phyloP scores from a whole-genome alignment of 495 filamentous ascomycete genomes.

The Sporormia fimetaria region DNA sequence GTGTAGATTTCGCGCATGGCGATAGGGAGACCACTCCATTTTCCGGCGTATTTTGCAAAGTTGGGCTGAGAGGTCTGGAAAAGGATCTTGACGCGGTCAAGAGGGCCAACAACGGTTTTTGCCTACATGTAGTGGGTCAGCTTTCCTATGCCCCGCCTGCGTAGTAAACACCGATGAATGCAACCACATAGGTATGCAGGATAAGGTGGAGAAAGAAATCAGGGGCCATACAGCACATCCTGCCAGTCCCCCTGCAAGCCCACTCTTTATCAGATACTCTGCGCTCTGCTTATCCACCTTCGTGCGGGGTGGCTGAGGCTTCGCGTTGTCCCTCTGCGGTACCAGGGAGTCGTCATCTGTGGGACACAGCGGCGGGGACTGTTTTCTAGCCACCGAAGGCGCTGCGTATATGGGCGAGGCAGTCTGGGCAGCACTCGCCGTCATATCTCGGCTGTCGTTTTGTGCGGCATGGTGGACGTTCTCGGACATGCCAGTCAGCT shows the following conservation, averaged over 20 bases:
- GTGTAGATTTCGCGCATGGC: slow-evolving; percentile 77
- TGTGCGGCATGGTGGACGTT: slow-evolving; percentile 1
- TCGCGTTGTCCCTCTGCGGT: slow-evolving; percentile 26
- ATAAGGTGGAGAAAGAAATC: no score
- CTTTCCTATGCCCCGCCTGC: no score
- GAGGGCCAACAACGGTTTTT: slow-evolving; percentile 89
- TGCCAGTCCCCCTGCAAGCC: slow-evolving; percentile 75
- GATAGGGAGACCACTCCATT: slow-evolving; percentile 64
- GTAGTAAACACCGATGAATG: no score
- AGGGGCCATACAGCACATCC: slow-evolving; percentile 54
- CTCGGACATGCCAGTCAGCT: no score
- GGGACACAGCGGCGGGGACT: slow-evolving; percentile 25
- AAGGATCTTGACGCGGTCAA: slow-evolving; percentile 96
- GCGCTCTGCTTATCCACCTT: slow-evolving; percentile 55
- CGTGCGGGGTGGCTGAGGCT: slow-evolving; percentile 21
- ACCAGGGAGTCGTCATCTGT: slow-evolving; percentile 34
- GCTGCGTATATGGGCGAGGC: slow-evolving; percentile 9
- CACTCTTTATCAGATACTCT: slow-evolving; percentile 72
- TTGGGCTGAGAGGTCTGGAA: slow-evolving; percentile 93
- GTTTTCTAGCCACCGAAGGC: neutral
- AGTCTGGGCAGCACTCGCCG: no score
- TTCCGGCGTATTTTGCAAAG: slow-evolving; percentile 81
- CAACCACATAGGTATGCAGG: no score
- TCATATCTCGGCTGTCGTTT: slow-evolving; percentile 17
- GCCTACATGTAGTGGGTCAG: slow-evolving; percentile 43